Conservation (phyloP, 116 monocot genomes). For the Thalassia testudinum region DNA sequence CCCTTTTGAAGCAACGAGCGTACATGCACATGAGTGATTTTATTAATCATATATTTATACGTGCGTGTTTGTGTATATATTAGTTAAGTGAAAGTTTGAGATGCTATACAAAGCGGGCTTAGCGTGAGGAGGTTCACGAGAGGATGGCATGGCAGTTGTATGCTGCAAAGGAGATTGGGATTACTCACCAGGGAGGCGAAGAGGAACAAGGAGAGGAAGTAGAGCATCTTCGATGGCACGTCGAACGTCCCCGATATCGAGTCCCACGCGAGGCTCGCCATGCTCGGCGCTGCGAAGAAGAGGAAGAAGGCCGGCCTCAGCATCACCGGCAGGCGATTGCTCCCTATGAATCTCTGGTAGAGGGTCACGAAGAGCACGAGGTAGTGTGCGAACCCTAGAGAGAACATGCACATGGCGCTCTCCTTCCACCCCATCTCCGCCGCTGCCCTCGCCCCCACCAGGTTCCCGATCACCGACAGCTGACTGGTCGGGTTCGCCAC, state of each 20-base stretch:
- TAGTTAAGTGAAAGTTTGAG: too few species aligned
- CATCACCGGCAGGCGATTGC: conserved; percentile 13
- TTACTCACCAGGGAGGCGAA: conserved; percentile 31
- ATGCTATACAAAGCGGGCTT: too few species aligned
- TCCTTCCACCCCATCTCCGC: conserved; percentile 23
- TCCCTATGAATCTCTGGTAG: conserved; percentile 22
- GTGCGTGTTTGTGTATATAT: too few species aligned
- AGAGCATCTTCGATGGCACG: conserved; percentile 35
- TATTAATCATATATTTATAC: too few species aligned
- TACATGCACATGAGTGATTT: too few species aligned
- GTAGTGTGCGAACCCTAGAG: conserved; percentile 23
- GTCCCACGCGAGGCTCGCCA: conserved; percentile 28
- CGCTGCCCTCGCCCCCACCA: conserved; percentile 15
- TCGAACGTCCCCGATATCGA: conserved; percentile 30
- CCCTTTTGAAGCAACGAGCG: too few species aligned
- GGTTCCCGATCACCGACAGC: conserved; percentile 24
- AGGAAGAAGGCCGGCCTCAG: conserved; percentile 31
- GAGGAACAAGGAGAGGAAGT: conserved; percentile 42
- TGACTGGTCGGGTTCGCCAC: conserved; percentile 30
- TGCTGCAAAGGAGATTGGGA: too few species aligned
- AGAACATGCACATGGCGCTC: conserved; percentile 21
- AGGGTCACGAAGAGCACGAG: conserved; percentile 25
- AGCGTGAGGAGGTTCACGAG: too few species aligned
- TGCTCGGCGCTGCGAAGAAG: conserved; percentile 23
- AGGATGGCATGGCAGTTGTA: too few species aligned